phyloP scores from a whole-genome alignment of 1,284 basidiomycete genomes.

The Vanrija sp. region DNA sequence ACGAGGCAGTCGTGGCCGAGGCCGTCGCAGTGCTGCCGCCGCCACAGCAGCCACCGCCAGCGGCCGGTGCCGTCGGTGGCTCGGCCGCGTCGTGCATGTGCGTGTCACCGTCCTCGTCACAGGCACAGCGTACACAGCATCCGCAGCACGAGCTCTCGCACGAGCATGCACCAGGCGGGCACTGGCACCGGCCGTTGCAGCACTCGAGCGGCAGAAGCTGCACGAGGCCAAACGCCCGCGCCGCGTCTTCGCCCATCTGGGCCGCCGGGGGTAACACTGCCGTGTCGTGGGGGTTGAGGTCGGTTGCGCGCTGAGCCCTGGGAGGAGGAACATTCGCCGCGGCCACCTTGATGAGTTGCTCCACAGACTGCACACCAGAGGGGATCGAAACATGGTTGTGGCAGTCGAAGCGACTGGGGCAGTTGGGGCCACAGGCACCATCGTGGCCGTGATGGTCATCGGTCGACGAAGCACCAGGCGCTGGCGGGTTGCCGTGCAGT shows the following conservation, averaged over 20 bases:
- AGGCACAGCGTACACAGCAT: conserved; percentile 45
- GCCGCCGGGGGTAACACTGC: conserved; percentile 37
- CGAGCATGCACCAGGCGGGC: conserved; percentile 42
- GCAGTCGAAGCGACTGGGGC: conserved; percentile 44
- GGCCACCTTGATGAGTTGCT: conserved; percentile 44
- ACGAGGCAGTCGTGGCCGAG: background rate
- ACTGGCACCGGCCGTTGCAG: conserved; percentile 49
- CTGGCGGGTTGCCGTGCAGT: conserved; percentile 32
- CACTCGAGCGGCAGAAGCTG: conserved; percentile 48
- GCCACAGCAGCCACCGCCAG: conserved; percentile 7
- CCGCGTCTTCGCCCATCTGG: conserved; percentile 32
- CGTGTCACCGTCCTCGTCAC: conserved; percentile 36
- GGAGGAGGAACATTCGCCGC: conserved; percentile 40
- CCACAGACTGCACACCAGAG: conserved; percentile 43
- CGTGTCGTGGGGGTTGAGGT: conserved; percentile 39
- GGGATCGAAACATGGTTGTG: conserved; percentile 41
- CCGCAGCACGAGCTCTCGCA: conserved; percentile 49
- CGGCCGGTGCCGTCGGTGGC: background rate
- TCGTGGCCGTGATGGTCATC: conserved; percentile 19
- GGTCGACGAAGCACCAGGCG: conserved; percentile 1
- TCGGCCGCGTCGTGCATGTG: conserved; percentile 11
- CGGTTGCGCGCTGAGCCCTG: conserved; percentile 9
- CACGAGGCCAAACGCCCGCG: conserved; percentile 37
- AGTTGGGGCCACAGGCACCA: conserved; percentile 32
- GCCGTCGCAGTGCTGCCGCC: background rate